A percentile compares a stretch with the other conserved stretches of the same genome.
phyloP scores from a whole-genome alignment of 192 early-diverging fungal species.

The Linnemannia zychae region DNA sequence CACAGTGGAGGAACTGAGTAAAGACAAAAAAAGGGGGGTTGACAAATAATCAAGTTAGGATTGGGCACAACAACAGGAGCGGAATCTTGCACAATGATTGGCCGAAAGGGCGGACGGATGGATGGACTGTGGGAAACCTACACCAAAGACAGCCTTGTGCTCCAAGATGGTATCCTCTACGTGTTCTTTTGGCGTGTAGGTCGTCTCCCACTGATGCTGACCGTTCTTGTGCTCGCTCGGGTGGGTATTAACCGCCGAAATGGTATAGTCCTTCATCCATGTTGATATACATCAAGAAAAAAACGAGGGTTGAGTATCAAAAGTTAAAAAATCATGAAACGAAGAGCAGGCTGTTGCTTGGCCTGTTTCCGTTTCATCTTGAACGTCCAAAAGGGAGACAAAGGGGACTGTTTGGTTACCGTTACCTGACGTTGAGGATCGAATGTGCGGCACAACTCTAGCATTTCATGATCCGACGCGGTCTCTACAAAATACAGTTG shows the following conservation, averaged over 20 bases:
- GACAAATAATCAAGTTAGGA: background rate
- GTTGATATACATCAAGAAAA: background rate
- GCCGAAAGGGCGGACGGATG: background rate
- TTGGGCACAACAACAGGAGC: background rate
- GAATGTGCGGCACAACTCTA: slow-evolving; percentile 7
- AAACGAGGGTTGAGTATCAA: background rate
- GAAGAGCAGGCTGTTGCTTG: background rate
- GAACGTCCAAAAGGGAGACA: background rate
- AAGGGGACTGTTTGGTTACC: background rate
- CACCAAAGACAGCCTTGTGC: slow-evolving; percentile 42
- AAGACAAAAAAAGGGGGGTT: background rate
- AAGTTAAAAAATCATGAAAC: background rate
- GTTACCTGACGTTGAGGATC: slow-evolving; percentile 31
- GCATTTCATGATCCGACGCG: slow-evolving; percentile 31
- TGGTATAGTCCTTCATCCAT: slow-evolving; percentile 22
- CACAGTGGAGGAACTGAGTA: slow-evolving; percentile 19
- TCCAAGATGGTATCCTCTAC: slow-evolving; percentile 6
- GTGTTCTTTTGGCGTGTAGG: slow-evolving; percentile 15
- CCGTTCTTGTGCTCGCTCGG: background rate
- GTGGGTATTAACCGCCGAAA: slow-evolving; percentile 4
- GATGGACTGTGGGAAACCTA: slow-evolving; percentile 16
- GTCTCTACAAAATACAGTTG: slow-evolving; percentile 32
- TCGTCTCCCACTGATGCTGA: background rate
- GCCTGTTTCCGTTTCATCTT: background rate
- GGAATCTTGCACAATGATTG: background rate